Evolutionary conservation across 2,329 filamentous ascomycete genomes (phyloP), one percentile per base, ranked within the genome.

Genomic region (Diplodia scrobiculata): DNA sequence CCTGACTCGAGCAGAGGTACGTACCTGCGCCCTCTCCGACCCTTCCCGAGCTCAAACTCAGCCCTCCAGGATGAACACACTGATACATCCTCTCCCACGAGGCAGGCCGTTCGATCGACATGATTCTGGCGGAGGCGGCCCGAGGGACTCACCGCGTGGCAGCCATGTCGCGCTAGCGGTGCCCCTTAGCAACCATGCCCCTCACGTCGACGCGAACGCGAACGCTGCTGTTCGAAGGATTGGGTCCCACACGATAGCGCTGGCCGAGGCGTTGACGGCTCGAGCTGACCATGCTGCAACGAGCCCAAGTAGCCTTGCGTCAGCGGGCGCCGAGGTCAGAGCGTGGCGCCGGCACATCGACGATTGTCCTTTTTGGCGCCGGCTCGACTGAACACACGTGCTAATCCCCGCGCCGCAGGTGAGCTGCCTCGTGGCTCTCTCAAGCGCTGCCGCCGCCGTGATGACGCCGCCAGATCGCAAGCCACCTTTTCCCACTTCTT

Each of bases 381-480:
- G 29, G 10, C 29, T 36, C n/a, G 51, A 54, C 27, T n/a, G 11
- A 17, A n/a, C 32, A 34, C 10, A 36, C 34, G 34, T 36, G 34
- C 34, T 13, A 34, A 11, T 36, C 52, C 52, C 52, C 52, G 52
- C 52, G 34, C 52, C 29, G 13, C 34, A 34, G n/a, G 29, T 36
- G 52, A 54, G 29, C 17, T 19, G 52, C 52, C 52, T 54, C 52
- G 52, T 54, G 52, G 52, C 52, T 13, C 52, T 13, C 36, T n/a
- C 29, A 9, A 6, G 29, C 29, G n/a, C 7, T 36, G 34, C 34
- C 19, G n/a, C 41, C n/a, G n/a, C 52, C 13, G 32, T 27, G 52
- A 54, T 38, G 17, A 36, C 25, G 29, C 52, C n/a, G 29, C 17
- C n/a, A 10, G 32, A n/a, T 10, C 19, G 32, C 52, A 36, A 10